Evolutionary conservation across 2,329 filamentous ascomycete species (phyloP).

Genomic region (Nemania sp.): DNA sequence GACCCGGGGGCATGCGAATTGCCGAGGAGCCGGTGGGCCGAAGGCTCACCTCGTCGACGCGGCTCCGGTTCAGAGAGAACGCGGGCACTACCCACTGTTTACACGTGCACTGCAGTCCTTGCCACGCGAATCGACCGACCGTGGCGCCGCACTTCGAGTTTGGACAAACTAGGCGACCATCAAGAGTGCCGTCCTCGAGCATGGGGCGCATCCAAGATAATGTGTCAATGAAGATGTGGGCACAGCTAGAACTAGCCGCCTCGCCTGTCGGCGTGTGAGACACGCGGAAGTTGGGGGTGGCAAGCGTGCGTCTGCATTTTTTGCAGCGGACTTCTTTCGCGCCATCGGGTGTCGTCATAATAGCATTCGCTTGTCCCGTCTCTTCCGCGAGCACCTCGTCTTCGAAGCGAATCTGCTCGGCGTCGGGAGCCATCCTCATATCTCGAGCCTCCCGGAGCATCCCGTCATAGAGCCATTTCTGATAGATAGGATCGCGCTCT

Average conservation of each 20-base stretch:
- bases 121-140: conserved; percentile 94
- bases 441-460: conserved; percentile 64
- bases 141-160: conserved; percentile 76
- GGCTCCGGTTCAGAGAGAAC: conserved; percentile 81
- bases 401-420: conserved; percentile 78
- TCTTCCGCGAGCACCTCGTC: conserved; percentile 56
- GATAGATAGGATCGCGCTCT: conserved; percentile 75
- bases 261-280: conserved; percentile 55
- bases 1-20: conserved; percentile 60
- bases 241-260: conserved; percentile 56
- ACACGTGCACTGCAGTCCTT: conserved; percentile 91
- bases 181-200: conserved; percentile 78
- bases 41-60: conserved; percentile 70
- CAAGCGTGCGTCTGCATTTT: conserved; percentile 77
- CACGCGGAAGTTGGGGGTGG: conserved; percentile 65
- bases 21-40: conserved; percentile 44
- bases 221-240: conserved; percentile 89
- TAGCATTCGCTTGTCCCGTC: conserved; percentile 39
- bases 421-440: conserved; percentile 77
- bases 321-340: conserved; percentile 77
- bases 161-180: conserved; percentile 84
- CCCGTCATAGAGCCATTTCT: conserved; percentile 66
- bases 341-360: conserved; percentile 47
- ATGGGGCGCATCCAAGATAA: conserved; percentile 91
- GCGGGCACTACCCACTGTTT: conserved; percentile 88